Conservation (phyloP, 306 rosid species). For the Fagus sylvatica region DNA sequence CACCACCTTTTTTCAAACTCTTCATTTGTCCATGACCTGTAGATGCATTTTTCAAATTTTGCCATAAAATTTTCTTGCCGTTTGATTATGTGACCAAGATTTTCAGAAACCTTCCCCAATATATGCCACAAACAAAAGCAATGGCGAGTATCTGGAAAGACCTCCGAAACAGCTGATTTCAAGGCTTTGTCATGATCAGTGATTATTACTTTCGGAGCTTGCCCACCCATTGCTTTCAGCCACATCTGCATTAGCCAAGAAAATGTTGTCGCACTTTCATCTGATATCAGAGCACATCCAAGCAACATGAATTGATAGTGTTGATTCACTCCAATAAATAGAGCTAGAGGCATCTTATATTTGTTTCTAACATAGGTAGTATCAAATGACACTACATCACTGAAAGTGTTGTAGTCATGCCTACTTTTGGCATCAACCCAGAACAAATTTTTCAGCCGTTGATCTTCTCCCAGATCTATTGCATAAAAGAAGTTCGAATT, state of each 20-base stretch:
- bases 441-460: slow-evolving; percentile 71
- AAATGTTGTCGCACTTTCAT: slow-evolving; percentile 68
- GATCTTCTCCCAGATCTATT: slow-evolving; percentile 87
- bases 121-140: slow-evolving; percentile 83
- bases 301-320: slow-evolving; percentile 89
- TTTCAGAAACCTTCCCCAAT: slow-evolving; percentile 82
- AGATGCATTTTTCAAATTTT: slow-evolving; percentile 82
- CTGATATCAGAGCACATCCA: slow-evolving; percentile 94
- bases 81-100: slow-evolving; percentile 71
- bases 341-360: slow-evolving; percentile 89
- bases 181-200: slow-evolving; percentile 80
- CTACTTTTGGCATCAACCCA: slow-evolving; percentile 98
- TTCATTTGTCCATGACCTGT: slow-evolving; percentile 75
- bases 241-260: slow-evolving; percentile 81
- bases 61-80: slow-evolving; percentile 73
- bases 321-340: slow-evolving; percentile 96
- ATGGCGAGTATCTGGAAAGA: slow-evolving; percentile 68
- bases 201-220: slow-evolving; percentile 78
- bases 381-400: slow-evolving; percentile 87
- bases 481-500: slow-evolving; percentile 90
- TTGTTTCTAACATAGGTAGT: slow-evolving; percentile 83
- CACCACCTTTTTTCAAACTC: slow-evolving; percentile 93
- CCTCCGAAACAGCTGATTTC: slow-evolving; percentile 67
- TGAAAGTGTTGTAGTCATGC: slow-evolving; percentile 79
- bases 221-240: slow-evolving; percentile 93